These are phyloP conservation scores for Karstenula rhodostoma DNA, from an alignment of 2,329 filamentous ascomycete genomes.

Conservation along the genomic window DNA sequence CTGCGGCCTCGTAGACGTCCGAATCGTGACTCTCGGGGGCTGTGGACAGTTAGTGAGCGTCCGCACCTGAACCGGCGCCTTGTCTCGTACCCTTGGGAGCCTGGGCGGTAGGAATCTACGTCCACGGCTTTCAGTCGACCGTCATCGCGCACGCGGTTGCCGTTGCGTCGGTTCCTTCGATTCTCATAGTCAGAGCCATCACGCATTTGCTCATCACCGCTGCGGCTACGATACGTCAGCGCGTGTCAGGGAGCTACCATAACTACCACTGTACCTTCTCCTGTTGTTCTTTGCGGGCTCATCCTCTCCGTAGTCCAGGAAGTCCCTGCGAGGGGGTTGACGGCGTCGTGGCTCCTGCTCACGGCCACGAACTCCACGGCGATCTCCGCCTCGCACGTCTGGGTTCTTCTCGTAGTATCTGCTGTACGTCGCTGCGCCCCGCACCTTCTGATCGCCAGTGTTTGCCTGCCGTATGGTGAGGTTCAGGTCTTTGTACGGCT, in stretches of 20 bases:
- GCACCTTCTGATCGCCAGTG: slow-evolving; percentile 78
- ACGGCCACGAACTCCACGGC: slow-evolving; percentile 58
- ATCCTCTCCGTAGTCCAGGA: slow-evolving; percentile 39
- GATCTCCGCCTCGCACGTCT: slow-evolving; percentile 72
- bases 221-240: slow-evolving; percentile 38
- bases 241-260: background rate
- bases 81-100: slow-evolving; percentile 33
- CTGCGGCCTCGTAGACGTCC: slow-evolving; percentile 66
- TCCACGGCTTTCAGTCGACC: slow-evolving; percentile 24
- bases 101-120: slow-evolving; percentile 44
- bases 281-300: slow-evolving; percentile 30
- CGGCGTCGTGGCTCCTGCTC: slow-evolving; percentile 62
- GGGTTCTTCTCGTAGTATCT: slow-evolving; percentile 93
- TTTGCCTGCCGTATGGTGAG: slow-evolving; percentile 79
- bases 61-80: background rate
- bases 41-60: slow-evolving; percentile 21
- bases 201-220: slow-evolving; percentile 81
- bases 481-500: slow-evolving; percentile 66
- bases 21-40: slow-evolving; percentile 42
- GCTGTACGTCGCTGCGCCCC: slow-evolving; percentile 80
- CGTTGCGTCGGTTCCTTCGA: slow-evolving; percentile 34
- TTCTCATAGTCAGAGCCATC: slow-evolving; percentile 64
- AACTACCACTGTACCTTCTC: slow-evolving; percentile 26
- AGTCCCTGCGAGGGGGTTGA: slow-evolving; percentile 44
- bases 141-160: slow-evolving; percentile 25